phyloP scores from a whole-genome alignment of 352 stramenopile species.

The Phytophthora cryptogea region DNA sequence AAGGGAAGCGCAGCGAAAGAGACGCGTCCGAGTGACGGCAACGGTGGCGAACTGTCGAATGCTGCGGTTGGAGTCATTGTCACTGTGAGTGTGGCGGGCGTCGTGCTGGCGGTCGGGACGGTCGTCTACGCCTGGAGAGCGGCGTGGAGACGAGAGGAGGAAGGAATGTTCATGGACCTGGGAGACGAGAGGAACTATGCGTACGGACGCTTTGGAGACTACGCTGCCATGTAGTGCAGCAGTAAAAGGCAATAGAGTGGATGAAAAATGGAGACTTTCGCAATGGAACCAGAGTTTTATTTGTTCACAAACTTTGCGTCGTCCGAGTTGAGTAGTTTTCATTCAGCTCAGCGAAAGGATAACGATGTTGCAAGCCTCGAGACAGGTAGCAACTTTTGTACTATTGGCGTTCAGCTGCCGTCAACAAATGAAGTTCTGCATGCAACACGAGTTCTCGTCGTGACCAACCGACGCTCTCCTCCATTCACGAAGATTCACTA shows the following conservation, averaged over 20 bases:
- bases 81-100: slow-evolving; percentile 26
- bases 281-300: no score
- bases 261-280: neutral
- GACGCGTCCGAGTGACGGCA: slow-evolving; percentile 17
- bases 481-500: slow-evolving; percentile 11
- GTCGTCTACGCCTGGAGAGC: slow-evolving; percentile 36
- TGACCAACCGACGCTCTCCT: neutral
- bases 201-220: slow-evolving; percentile 39
- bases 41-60: slow-evolving; percentile 11
- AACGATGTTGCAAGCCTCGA: no score
- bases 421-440: neutral
- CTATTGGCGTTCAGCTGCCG: no score
- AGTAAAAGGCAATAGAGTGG: slow-evolving; percentile 5
- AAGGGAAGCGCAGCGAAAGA: neutral
- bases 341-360: no score
- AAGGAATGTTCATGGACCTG: slow-evolving; percentile 46
- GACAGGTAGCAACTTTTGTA: no score
- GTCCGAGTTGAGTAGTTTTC: no score
- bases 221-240: slow-evolving; percentile 47
- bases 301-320: no score
- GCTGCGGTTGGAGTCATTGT: slow-evolving; percentile 35
- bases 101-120: slow-evolving; percentile 22
- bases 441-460: neutral
- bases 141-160: slow-evolving; percentile 34
- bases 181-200: slow-evolving; percentile 42